These are phyloP conservation scores for Mycena metata DNA, from an alignment of 768 basidiomycete species.

Conservation along the genomic window DNA sequence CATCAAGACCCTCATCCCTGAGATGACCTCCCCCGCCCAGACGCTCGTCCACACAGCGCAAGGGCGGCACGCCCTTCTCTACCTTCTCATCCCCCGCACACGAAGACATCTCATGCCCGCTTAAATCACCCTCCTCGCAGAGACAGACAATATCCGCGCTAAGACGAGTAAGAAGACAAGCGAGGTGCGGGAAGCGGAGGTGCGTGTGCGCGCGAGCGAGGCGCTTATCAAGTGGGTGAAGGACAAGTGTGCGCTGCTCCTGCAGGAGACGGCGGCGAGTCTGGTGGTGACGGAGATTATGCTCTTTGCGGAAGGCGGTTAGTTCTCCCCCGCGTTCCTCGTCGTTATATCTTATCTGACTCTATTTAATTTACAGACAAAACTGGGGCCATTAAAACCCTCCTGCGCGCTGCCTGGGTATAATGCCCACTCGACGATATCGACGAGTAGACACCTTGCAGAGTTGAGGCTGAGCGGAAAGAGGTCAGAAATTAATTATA, in stretches of 20 bases:
- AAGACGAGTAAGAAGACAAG: conserved; percentile 89
- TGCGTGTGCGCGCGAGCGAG: conserved; percentile 80
- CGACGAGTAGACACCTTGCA: too few species aligned
- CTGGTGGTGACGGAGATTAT: conserved; percentile 85
- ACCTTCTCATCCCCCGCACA: conserved; percentile 87
- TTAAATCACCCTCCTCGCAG: conserved; percentile 76
- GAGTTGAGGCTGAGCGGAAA: too few species aligned
- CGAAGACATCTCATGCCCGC: conserved; percentile 90
- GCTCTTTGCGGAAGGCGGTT: conserved; percentile 89
- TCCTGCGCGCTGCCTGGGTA: conserved; percentile 72
- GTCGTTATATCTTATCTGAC: not conserved
- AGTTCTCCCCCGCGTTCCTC: conserved; percentile 40
- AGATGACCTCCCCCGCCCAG: conserved; percentile 71
- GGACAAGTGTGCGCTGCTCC: conserved; percentile 69
- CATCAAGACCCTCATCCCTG: conserved; percentile 81
- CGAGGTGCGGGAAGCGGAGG: conserved; percentile 73
- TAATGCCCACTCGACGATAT: too few species aligned
- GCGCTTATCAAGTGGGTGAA: conserved; percentile 79
- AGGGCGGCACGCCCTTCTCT: conserved; percentile 86
- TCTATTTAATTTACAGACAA: conserved; percentile 70
- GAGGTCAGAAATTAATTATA: too few species aligned
- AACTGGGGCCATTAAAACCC: conserved; percentile 66
- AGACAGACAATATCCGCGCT: conserved; percentile 76
- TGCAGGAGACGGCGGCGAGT: conserved; percentile 85
- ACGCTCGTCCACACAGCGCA: conserved; percentile 73